A percentile compares a stretch with the other conserved stretches of the same genome.
Conservation (phyloP, 202 grass and related monocot species). For the Carex sylvatica region DNA sequence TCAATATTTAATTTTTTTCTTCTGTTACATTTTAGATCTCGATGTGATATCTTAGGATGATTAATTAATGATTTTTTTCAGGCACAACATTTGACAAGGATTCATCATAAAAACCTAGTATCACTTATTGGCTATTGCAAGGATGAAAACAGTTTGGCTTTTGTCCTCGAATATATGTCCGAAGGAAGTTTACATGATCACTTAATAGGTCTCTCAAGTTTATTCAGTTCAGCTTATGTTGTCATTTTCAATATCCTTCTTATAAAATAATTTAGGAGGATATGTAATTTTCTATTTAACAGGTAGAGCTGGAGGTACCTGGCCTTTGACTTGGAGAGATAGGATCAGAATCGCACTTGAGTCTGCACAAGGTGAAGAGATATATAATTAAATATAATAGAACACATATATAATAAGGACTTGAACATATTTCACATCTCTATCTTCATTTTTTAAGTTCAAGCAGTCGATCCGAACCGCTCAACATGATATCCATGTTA, state of each 20-base stretch:
- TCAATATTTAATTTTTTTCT: neutral
- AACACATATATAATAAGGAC: neutral
- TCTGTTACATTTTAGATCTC: neutral
- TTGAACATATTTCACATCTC: neutral
- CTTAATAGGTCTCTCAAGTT: conserved; percentile 41
- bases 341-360: conserved; percentile 34
- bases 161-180: conserved; percentile 57
- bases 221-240: neutral
- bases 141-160: conserved; percentile 39
- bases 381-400: neutral
- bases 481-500: no score
- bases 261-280: neutral
- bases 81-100: conserved; percentile 40
- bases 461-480: no score
- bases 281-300: conserved; percentile 2
- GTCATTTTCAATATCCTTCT: neutral
- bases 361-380: conserved; percentile 39
- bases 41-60: neutral
- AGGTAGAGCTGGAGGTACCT: neutral
- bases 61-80: conserved; percentile 12
- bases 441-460: no score
- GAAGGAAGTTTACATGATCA: conserved; percentile 45
- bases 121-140: conserved; percentile 53
- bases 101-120: conserved; percentile 54
- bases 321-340: conserved; percentile 26